Conservation (phyloP, 345 rosid species). For the Euphorbia tirucalli region DNA sequence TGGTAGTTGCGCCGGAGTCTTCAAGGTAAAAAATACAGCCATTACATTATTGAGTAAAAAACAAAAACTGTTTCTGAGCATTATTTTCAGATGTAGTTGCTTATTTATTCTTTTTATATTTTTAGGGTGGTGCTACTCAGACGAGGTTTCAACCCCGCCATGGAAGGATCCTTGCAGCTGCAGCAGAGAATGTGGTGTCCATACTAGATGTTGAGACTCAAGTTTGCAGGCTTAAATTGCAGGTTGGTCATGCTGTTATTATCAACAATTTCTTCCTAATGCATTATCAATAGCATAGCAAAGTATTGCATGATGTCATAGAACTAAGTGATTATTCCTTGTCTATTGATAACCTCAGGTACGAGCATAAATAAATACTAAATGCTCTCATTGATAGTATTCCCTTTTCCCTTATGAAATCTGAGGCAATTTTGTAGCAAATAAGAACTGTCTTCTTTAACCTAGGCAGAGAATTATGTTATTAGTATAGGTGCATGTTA, state of each 20-base stretch:
- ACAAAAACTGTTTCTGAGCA: neutral
- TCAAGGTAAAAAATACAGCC: constrained; percentile 38
- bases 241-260: constrained; percentile 33
- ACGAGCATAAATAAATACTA: neutral
- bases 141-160: constrained; percentile 57
- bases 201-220: constrained; percentile 60
- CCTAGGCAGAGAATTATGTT: neutral
- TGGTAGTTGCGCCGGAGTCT: constrained; percentile 55
- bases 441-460: neutral
- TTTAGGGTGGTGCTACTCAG: constrained; percentile 54
- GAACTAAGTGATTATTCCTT: neutral
- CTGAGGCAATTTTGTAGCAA: neutral
- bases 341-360: neutral
- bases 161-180: constrained; percentile 66
- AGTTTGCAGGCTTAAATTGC: constrained; percentile 48
- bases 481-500: neutral
- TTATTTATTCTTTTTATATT: constrained; percentile 1
- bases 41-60: neutral
- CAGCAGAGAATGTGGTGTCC: constrained; percentile 48
- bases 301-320: neutral
- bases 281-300: neutral
- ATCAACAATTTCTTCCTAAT: neutral
- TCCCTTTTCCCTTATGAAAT: neutral
- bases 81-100: neutral
- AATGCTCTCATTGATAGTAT: neutral